Evolutionary conservation across 768 basidiomycete genomes (phyloP).

Genomic region (Punctularia strigosozonata): DNA sequence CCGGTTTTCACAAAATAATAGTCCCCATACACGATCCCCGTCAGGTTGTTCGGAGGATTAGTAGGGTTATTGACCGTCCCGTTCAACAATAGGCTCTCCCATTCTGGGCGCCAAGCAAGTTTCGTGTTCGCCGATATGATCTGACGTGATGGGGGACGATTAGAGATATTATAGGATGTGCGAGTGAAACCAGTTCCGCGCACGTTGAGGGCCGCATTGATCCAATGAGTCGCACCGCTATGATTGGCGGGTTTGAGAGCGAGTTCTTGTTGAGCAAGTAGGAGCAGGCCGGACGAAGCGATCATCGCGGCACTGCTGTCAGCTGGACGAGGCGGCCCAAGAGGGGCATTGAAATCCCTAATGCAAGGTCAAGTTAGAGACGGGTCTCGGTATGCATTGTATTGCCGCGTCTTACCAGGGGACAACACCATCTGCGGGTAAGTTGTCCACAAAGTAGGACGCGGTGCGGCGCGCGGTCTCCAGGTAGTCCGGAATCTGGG

Average conservation of each 20-base stretch:
- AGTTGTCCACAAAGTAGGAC: conserved; percentile 42
- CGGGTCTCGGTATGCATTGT: background rate
- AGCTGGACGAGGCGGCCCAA: conserved; percentile 42
- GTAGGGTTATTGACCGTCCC: conserved; percentile 51
- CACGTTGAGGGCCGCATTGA: conserved; percentile 36
- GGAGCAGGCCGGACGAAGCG: conserved; percentile 44
- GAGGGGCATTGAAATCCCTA: conserved; percentile 68
- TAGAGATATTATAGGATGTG: no score
- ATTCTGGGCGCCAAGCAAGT: conserved; percentile 45
- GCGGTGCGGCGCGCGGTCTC: conserved; percentile 49
- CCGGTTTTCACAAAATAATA: conserved; percentile 50
- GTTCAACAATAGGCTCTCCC: conserved; percentile 55
- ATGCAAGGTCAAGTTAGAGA: background rate
- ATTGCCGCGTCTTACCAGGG: conserved; percentile 56
- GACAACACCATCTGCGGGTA: conserved; percentile 52
- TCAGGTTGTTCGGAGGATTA: conserved; percentile 34
- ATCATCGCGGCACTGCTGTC: conserved; percentile 65
- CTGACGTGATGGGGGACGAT: conserved; percentile 17
- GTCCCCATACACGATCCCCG: conserved; percentile 54
- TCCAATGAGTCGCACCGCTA: conserved; percentile 27
- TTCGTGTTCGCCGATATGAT: conserved; percentile 35
- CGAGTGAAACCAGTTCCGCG: no score
- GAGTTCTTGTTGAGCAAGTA: conserved; percentile 34
- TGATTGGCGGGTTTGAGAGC: conserved; percentile 19
- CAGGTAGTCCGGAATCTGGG: conserved; percentile 38